A percentile compares a stretch with the other conserved stretches of the same genome.
These are phyloP conservation scores for Trametes polyzona DNA, from an alignment of 1,284 basidiomycete genomes.

Conservation along the genomic window DNA sequence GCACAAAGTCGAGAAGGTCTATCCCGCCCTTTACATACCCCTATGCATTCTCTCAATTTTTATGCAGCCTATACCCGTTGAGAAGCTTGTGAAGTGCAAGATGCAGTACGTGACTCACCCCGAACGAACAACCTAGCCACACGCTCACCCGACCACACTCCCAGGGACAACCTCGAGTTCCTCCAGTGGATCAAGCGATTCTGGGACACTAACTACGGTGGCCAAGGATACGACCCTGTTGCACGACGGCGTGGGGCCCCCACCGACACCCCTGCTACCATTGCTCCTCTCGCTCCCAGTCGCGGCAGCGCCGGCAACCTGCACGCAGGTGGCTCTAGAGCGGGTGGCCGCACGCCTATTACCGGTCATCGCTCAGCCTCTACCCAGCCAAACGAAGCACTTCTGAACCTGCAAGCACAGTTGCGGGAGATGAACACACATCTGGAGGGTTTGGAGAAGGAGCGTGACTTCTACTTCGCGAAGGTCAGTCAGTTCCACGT, in stretches of 20 bases:
- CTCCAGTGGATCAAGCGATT: slow-evolving; percentile 96
- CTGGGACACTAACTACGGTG: slow-evolving; percentile 93
- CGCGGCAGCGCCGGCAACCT: slow-evolving; percentile 42
- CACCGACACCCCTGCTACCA: slow-evolving; percentile 75
- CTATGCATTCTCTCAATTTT: slow-evolving; percentile 7
- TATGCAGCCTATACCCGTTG: slow-evolving; percentile 88
- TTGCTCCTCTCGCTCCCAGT: slow-evolving; percentile 59
- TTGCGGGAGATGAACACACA: slow-evolving; percentile 83
- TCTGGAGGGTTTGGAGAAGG: slow-evolving; percentile 90
- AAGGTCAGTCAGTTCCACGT: slow-evolving; percentile 62
- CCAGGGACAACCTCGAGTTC: slow-evolving; percentile 97
- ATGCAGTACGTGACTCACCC: slow-evolving; percentile 86
- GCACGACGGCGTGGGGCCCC: slow-evolving; percentile 79
- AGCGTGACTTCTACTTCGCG: slow-evolving; percentile 97
- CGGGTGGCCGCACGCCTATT: slow-evolving; percentile 72
- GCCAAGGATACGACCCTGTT: slow-evolving; percentile 88
- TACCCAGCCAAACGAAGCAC: slow-evolving; percentile 61
- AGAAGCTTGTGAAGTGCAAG: slow-evolving; percentile 95
- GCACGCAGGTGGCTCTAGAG: slow-evolving; percentile 43
- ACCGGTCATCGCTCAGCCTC: slow-evolving; percentile 66
- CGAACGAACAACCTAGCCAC: slow-evolving; percentile 6
- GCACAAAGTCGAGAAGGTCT: slow-evolving; percentile 92
- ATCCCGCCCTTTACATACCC: slow-evolving; percentile 30
- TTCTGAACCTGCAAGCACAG: slow-evolving; percentile 74
- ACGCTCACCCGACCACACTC: slow-evolving; percentile 2